Evolutionary conservation across 495 filamentous ascomycete genomes (phyloP).

Genomic region (Penicillium flavigenum): DNA sequence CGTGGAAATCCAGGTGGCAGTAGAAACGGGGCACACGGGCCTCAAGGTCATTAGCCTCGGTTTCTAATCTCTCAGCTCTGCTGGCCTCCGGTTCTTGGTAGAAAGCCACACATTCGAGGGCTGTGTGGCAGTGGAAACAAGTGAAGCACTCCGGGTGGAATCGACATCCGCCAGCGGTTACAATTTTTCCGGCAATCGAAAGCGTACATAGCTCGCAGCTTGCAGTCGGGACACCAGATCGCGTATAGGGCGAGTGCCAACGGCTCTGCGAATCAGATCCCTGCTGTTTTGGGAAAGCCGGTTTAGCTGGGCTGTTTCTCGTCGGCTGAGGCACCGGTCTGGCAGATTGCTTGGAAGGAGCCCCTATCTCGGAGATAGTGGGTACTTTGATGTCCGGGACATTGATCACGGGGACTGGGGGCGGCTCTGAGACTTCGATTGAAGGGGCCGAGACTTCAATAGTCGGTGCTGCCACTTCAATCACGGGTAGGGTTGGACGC

Average conservation of each 20-base stretch:
- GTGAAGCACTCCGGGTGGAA: slow-evolving; percentile 94
- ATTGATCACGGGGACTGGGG: slow-evolving; percentile 62
- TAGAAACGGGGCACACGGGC: slow-evolving; percentile 73
- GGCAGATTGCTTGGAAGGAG: slow-evolving; percentile 11
- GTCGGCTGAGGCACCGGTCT: slow-evolving; percentile 30
- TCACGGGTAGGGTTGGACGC: slow-evolving; percentile 42
- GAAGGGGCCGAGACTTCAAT: slow-evolving; percentile 30
- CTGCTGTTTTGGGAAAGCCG: slow-evolving; percentile 24
- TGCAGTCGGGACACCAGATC: slow-evolving; percentile 64
- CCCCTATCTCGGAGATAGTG: slow-evolving; percentile 39
- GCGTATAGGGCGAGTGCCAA: slow-evolving; percentile 45
- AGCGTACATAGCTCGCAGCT: slow-evolving; percentile 80
- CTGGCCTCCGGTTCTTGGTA: slow-evolving; percentile 80
- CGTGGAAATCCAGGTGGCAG: slow-evolving; percentile 98
- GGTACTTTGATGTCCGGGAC: slow-evolving; percentile 52
- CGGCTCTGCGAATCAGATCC: slow-evolving; percentile 30
- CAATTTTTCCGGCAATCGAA: slow-evolving; percentile 85
- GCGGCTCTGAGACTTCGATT: slow-evolving; percentile 51
- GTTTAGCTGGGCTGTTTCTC: slow-evolving; percentile 19
- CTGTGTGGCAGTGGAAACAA: slow-evolving; percentile 83
- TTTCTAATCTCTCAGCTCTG: slow-evolving; percentile 65
- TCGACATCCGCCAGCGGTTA: slow-evolving; percentile 73
- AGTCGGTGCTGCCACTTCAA: slow-evolving; percentile 28
- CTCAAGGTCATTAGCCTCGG: slow-evolving; percentile 55
- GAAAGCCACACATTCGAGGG: slow-evolving; percentile 92